These are phyloP conservation scores for Plasmopara viticola DNA, from an alignment of 352 stramenopile species.

Conservation along the genomic window DNA sequence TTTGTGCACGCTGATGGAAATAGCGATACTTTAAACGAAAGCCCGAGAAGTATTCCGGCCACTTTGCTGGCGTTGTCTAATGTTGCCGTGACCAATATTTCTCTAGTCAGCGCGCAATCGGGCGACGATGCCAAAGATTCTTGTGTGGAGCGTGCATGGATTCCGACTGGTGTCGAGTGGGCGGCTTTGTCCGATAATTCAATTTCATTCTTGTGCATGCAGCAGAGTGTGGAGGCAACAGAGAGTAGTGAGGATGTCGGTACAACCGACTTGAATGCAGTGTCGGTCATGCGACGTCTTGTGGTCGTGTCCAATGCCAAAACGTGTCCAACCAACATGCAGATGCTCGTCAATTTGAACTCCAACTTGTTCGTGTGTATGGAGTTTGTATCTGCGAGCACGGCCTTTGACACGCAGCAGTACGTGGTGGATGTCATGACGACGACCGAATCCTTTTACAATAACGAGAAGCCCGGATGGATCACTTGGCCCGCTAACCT, in stretches of 20 bases:
- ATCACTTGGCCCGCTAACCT: slow-evolving; percentile 29
- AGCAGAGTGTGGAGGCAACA: slow-evolving; percentile 17
- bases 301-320: slow-evolving; percentile 16
- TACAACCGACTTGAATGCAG: slow-evolving; percentile 9
- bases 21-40: slow-evolving; percentile 4
- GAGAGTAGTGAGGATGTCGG: slow-evolving; percentile 11
- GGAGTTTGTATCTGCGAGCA: slow-evolving; percentile 13
- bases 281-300: slow-evolving; percentile 21
- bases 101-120: slow-evolving; percentile 11
- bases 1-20: slow-evolving; percentile 13
- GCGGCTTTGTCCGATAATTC: slow-evolving; percentile 14
- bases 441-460: slow-evolving; percentile 37
- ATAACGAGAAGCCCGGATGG: slow-evolving; percentile 37
- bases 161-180: slow-evolving; percentile 33
- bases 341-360: slow-evolving; percentile 18
- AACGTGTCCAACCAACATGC: slow-evolving; percentile 20
- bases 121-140: slow-evolving; percentile 19
- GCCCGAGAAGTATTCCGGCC: neutral
- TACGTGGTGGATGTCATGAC: slow-evolving; percentile 45
- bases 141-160: slow-evolving; percentile 22
- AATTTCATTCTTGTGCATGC: slow-evolving; percentile 27
- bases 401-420: slow-evolving; percentile 19
- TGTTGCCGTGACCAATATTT: slow-evolving; percentile 20
- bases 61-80: slow-evolving; percentile 13
- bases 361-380: slow-evolving; percentile 26